Conservation (phyloP, 2,329 filamentous ascomycete species). For the Venturia nashicola region DNA sequence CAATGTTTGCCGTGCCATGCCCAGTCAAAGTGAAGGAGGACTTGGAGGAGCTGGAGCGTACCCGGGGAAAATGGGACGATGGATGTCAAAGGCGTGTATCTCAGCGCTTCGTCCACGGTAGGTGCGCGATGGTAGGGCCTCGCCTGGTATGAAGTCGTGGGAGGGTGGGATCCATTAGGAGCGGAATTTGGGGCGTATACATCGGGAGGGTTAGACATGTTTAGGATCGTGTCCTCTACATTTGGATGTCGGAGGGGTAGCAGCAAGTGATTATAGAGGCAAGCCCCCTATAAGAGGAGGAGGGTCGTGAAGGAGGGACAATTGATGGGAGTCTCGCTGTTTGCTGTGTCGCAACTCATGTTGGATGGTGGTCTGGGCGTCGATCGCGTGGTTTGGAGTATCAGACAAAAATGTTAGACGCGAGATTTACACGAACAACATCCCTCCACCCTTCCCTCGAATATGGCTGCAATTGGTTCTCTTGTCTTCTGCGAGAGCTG, state of each 20-base stretch:
- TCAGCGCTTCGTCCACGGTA: slow-evolving; percentile 60
- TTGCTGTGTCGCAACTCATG: not conserved
- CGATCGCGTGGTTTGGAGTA: not conserved
- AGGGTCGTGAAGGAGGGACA: not conserved
- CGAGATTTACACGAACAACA: not conserved
- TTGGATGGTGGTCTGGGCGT: not conserved
- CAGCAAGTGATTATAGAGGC: not conserved
- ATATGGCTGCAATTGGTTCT: slow-evolving; percentile 80
- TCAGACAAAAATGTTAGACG: not conserved
- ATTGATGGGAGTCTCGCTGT: not conserved
- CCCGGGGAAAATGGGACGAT: slow-evolving; percentile 68
- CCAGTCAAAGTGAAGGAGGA: not conserved
- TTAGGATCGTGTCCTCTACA: not conserved
- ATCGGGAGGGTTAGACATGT: not conserved
- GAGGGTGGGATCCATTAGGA: not conserved
- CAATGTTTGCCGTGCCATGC: not conserved
- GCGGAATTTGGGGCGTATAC: not conserved
- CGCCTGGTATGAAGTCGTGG: not conserved
- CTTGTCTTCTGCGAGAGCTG: slow-evolving; percentile 89
- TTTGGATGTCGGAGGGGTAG: not conserved
- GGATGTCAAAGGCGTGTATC: slow-evolving; percentile 72
- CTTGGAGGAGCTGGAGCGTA: slow-evolving; percentile 24
- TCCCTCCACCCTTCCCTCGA: not conserved
- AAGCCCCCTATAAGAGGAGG: not conserved
- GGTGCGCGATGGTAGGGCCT: slow-evolving; percentile 23